phyloP scores from a whole-genome alignment of 2,329 filamentous ascomycete species.

The Paecilomyces niveus region DNA sequence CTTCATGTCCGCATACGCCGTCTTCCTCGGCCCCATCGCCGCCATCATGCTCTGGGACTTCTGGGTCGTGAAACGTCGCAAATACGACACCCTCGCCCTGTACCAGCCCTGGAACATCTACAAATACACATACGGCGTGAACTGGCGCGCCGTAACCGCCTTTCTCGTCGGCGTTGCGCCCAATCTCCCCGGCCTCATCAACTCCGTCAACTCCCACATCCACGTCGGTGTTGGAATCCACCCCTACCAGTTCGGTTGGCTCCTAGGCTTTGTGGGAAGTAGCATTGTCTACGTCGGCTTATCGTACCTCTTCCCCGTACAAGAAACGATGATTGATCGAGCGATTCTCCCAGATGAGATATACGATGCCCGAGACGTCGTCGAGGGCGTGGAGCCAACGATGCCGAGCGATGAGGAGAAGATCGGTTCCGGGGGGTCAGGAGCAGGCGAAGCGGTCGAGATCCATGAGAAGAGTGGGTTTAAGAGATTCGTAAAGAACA shows the following conservation, averaged over 20 bases:
- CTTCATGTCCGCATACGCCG: conserved; percentile 60
- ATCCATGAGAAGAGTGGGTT: not conserved
- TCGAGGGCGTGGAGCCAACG: conserved; percentile 12
- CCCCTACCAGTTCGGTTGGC: conserved; percentile 60
- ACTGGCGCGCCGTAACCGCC: conserved; percentile 54
- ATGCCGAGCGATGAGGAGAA: not conserved
- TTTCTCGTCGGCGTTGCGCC: conserved; percentile 53
- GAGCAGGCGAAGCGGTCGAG: not conserved
- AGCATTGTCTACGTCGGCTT: conserved; percentile 50
- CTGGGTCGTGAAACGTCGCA: conserved; percentile 47
- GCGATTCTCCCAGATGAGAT: conserved; percentile 32
- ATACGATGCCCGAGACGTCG: conserved; percentile 17
- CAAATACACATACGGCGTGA: conserved; percentile 44
- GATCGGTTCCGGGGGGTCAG: not conserved
- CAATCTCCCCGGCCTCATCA: conserved; percentile 49
- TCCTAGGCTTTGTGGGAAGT: conserved; percentile 54
- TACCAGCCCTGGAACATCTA: conserved; percentile 46
- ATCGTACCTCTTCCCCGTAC: conserved; percentile 42
- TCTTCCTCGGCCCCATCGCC: conserved; percentile 60
- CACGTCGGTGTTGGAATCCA: conserved; percentile 43
- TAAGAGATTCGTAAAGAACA: not conserved
- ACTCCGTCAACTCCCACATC: conserved; percentile 32
- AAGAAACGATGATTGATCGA: conserved; percentile 41
- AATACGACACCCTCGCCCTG: conserved; percentile 45
- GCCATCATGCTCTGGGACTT: conserved; percentile 55